Base-by-base conservation (phyloP, 495 filamentous ascomycete species). In the Xylaria grammica region DNA sequence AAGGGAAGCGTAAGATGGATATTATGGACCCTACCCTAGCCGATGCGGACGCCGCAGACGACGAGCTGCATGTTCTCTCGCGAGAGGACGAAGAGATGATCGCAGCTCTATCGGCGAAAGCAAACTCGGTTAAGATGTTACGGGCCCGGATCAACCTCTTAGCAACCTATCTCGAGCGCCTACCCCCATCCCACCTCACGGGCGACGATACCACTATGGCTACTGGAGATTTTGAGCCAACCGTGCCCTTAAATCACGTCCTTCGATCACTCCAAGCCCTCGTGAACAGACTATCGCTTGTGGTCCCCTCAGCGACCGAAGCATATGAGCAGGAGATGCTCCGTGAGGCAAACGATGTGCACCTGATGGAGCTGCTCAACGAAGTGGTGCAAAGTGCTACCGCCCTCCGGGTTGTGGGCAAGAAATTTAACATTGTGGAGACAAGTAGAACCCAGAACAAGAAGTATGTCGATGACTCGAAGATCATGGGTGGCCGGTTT, bases 101-200 rank as follows among this genome's bases (percentile, higher is more conserved):
- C 70, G 76, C 82, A 8, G 78, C 81, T 27, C 86, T 99, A 30
- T 92, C 89, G 15, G 91, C 93, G 52, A 97, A 96, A 67, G 82
- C 87, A 42, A 99, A 98, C 75, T 94, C 96, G 27, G 88, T 97
- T 69, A 90, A 90, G 75, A 97, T 96, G 86, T 85, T 98, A 56
- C 89, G 93, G 71, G 86, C 89, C 17, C 90, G 96, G 49, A 89
- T 99, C 72, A 82, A 85, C 15, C 86, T 98, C 62, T 85, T 98
- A 59, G 89, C 88, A 65, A 83, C 85, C 38, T 98, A 97, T 74
- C 85, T 99, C 52, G 77, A 88, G 56, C 86, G 84, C 44, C 84
- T 95, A 5, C 91, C 91, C 5, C 81, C 86, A 0, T 85, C 84
- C 24, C 85, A 88, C 67, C 77, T 87, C 24, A 78, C 79, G 15